phyloP scores from a whole-genome alignment of 371 early-diverging fungal genomes.

The Mortierella sp. region DNA sequence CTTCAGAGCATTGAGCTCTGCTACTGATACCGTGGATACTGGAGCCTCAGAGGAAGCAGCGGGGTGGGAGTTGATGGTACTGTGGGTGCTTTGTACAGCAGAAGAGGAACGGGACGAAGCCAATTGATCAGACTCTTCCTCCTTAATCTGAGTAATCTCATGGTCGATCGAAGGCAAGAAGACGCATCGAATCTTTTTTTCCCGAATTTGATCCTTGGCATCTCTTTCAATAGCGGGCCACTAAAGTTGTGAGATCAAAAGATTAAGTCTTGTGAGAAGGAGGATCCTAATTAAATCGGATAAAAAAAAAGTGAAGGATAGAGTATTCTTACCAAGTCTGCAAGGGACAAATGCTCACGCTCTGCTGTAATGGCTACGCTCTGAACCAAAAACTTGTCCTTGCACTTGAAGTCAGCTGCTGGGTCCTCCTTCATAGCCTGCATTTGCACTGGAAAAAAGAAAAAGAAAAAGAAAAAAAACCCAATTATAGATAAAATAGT shows the following conservation, averaged over 20 bases:
- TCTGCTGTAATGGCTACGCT: conserved; percentile 77
- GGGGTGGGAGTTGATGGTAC: conserved; percentile 17
- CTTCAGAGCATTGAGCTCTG: conserved; percentile 27
- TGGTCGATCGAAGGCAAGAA: conserved; percentile 59
- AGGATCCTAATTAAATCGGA: not conserved
- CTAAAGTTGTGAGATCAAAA: conserved; percentile 44
- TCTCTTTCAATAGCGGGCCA: conserved; percentile 69
- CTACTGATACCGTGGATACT: not conserved
- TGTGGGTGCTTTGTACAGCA: conserved; percentile 24
- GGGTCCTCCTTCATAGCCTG: conserved; percentile 92
- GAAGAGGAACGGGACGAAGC: conserved; percentile 20
- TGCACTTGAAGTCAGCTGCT: conserved; percentile 84
- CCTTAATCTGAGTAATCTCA: conserved; percentile 41
- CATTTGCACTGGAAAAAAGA: conserved; percentile 74
- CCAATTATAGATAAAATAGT: too few species aligned
- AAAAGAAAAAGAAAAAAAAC: conserved; percentile 5
- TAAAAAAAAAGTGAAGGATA: conserved; percentile 7
- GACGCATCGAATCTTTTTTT: conserved; percentile 74
- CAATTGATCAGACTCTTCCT: conserved; percentile 26
- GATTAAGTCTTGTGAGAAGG: not conserved
- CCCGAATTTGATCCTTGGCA: conserved; percentile 65
- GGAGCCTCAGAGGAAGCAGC: not conserved
- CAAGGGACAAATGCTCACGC: conserved; percentile 55
- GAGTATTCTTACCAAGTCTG: conserved; percentile 61
- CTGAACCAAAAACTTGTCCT: conserved; percentile 96